Conservation (phyloP, 495 filamentous ascomycete genomes). For the Hypoxylon cercidicola region DNA sequence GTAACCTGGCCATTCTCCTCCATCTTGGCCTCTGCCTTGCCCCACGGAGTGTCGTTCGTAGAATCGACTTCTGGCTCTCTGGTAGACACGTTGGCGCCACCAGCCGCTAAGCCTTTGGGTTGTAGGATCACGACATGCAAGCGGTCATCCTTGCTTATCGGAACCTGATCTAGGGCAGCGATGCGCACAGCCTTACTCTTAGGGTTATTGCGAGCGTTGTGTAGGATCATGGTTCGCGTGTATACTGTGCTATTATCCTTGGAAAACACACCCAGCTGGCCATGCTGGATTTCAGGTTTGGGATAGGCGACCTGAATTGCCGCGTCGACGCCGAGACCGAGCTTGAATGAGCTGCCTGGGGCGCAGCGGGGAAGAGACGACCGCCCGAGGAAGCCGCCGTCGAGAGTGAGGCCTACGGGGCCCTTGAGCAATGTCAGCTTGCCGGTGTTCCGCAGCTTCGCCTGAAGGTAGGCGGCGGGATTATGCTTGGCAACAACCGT, state of each 20-base stretch:
- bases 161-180: conserved; percentile 72
- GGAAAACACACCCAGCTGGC: conserved; percentile 60
- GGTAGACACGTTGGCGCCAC: conserved; percentile 54
- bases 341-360: conserved; percentile 67
- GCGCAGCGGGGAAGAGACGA: conserved; percentile 66
- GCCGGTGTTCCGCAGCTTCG: conserved; percentile 67
- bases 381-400: conserved; percentile 74
- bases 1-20: conserved; percentile 69
- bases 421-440: conserved; percentile 69
- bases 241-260: conserved; percentile 70
- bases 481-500: conserved; percentile 74
- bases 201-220: conserved; percentile 64
- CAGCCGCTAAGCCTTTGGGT: conserved; percentile 61
- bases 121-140: conserved; percentile 63
- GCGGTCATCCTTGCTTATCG: conserved; percentile 72
- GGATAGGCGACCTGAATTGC: conserved; percentile 68
- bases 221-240: conserved; percentile 65
- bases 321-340: conserved; percentile 74
- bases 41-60: conserved; percentile 54
- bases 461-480: conserved; percentile 72
- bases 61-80: conserved; percentile 37
- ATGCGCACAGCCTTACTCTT: conserved; percentile 60
- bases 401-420: conserved; percentile 70
- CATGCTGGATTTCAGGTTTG: conserved; percentile 67
- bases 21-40: conserved; percentile 58